phyloP scores from a whole-genome alignment of 768 basidiomycete species.

The Trametes maxima region DNA sequence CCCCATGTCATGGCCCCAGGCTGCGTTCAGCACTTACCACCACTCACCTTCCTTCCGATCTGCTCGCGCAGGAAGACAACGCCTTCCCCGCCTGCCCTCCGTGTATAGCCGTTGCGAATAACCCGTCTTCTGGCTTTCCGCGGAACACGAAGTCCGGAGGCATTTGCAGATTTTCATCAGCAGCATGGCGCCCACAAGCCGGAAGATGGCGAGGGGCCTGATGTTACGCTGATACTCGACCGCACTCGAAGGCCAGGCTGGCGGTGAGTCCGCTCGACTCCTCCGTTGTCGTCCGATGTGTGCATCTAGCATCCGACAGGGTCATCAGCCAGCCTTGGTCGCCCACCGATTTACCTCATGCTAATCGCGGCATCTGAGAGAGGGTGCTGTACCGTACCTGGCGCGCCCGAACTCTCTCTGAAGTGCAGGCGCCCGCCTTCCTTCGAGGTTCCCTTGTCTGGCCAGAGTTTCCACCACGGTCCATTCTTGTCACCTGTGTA shows the following conservation, averaged over 20 bases:
- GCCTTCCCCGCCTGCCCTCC: neutral
- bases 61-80: neutral
- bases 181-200: neutral
- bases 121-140: neutral
- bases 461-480: conserved; percentile 1
- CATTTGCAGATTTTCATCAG: conserved; percentile 10
- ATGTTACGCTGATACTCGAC: conserved; percentile 9
- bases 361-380: conserved; percentile 8
- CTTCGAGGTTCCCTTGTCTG: conserved; percentile 16
- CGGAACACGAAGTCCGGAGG: conserved; percentile 1
- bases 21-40: neutral
- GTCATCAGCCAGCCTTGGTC: conserved; percentile 1
- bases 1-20: neutral
- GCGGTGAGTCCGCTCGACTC: neutral
- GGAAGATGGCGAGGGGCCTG: neutral
- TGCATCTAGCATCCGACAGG: neutral
- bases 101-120: neutral
- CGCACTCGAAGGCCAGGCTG: neutral
- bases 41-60: neutral
- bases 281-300: neutral
- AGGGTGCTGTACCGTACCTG: neutral
- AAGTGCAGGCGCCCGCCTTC: conserved; percentile 12
- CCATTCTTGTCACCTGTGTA: neutral
- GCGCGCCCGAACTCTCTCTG: conserved; percentile 15
- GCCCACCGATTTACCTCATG: conserved; percentile 12